Conservation (phyloP, 345 rosid species). For the Citropsis articulata region DNA sequence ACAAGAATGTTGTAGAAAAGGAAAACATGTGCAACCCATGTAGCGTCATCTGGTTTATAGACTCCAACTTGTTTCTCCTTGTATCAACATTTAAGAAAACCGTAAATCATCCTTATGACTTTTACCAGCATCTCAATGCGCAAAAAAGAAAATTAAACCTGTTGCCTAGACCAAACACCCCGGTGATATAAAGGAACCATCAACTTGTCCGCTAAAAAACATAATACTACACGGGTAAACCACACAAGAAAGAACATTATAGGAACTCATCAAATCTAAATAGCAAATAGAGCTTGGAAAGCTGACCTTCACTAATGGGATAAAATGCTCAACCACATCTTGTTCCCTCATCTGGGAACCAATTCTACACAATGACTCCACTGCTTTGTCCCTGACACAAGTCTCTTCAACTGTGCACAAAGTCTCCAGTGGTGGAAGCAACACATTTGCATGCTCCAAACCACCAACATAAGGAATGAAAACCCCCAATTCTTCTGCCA, state of each 20-base stretch:
- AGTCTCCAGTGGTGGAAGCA: slow-evolving; percentile 71
- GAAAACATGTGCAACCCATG: not conserved
- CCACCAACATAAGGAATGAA: slow-evolving; percentile 82
- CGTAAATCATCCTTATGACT: not conserved
- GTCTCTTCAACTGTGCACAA: slow-evolving; percentile 71
- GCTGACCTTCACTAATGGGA: slow-evolving; percentile 63
- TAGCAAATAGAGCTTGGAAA: not conserved
- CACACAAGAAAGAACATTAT: not conserved
- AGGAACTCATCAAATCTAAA: not conserved
- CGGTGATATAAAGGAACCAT: not conserved
- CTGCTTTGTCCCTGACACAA: slow-evolving; percentile 72
- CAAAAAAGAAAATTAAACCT: not conserved
- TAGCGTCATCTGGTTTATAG: not conserved
- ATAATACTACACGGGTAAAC: not conserved
- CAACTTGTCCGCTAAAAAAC: not conserved
- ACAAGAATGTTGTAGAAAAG: not conserved
- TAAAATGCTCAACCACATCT: slow-evolving; percentile 61
- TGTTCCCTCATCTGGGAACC: slow-evolving; percentile 75
- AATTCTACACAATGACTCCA: slow-evolving; percentile 63
- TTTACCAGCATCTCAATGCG: not conserved
- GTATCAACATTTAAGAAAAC: not conserved
- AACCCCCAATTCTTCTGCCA: slow-evolving; percentile 79
- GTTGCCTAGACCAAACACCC: not conserved
- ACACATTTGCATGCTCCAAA: slow-evolving; percentile 54
- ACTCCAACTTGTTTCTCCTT: not conserved